Conservation (phyloP, 768 basidiomycete genomes). For the Kwoniella mangroviensis region DNA sequence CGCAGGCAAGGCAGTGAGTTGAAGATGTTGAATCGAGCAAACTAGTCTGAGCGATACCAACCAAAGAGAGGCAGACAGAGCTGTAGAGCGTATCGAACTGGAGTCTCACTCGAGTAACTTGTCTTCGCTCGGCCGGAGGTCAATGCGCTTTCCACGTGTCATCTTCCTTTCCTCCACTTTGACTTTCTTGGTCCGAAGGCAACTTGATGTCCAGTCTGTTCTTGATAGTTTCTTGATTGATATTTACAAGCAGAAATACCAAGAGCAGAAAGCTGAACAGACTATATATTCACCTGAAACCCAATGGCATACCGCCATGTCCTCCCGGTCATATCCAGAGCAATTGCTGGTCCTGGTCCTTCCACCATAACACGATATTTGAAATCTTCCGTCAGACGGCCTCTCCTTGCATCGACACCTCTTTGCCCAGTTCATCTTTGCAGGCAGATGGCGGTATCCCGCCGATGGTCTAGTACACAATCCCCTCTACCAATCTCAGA, state of each 20-base stretch:
- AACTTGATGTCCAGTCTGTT: background rate
- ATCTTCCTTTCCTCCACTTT: background rate
- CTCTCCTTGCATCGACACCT: background rate
- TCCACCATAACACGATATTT: background rate
- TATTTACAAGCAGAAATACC: background rate
- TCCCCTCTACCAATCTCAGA: background rate
- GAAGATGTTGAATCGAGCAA: background rate
- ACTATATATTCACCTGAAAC: background rate
- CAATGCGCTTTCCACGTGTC: background rate
- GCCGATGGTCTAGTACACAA: background rate
- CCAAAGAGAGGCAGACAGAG: background rate
- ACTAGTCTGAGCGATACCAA: too few relatives aligned
- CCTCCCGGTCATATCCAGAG: background rate
- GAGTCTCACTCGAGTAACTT: background rate
- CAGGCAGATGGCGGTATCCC: background rate
- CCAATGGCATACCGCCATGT: constrained; percentile 15
- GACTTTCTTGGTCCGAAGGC: too few relatives aligned
- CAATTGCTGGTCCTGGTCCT: constrained; percentile 5
- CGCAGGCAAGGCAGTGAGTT: background rate
- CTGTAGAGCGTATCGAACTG: background rate
- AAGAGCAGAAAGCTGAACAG: background rate
- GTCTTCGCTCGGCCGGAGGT: background rate
- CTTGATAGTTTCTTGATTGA: background rate
- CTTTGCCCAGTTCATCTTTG: background rate
- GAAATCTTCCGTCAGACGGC: background rate